Percentiles rank a stretch among this genome's conserved stretches.
These are phyloP conservation scores for Cicer yamashitae DNA, from an alignment of 306 rosid species.

Conservation along the genomic window DNA sequence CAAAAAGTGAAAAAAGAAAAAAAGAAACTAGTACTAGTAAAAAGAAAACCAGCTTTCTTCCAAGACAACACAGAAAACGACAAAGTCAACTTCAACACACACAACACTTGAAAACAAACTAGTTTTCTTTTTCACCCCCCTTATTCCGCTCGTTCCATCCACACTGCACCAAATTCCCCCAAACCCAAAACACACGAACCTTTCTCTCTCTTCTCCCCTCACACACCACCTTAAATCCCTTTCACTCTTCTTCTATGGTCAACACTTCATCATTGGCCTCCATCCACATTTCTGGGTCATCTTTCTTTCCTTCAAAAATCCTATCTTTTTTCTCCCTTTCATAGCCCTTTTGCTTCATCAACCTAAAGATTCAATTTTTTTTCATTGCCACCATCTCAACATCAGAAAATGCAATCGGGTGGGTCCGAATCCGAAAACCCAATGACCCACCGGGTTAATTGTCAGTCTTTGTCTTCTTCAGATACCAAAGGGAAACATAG, in stretches of 20 bases:
- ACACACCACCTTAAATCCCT: slow-evolving; percentile 52
- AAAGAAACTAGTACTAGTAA: background rate
- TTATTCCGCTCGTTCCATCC: slow-evolving; percentile 20
- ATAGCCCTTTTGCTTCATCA: slow-evolving; percentile 39
- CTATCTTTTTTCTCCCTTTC: slow-evolving; percentile 43
- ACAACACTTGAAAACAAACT: slow-evolving; percentile 1
- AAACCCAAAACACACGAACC: slow-evolving; percentile 34
- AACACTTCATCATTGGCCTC: slow-evolving; percentile 54
- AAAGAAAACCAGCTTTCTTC: slow-evolving; percentile 60
- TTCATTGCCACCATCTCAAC: slow-evolving; percentile 40
- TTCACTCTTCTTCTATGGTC: slow-evolving; percentile 37
- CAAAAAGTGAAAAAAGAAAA: background rate
- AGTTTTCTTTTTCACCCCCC: slow-evolving; percentile 30
- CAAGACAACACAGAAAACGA: slow-evolving; percentile 40
- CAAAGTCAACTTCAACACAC: slow-evolving; percentile 39
- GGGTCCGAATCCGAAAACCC: slow-evolving; percentile 73
- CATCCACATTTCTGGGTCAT: slow-evolving; percentile 62
- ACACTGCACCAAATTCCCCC: background rate
- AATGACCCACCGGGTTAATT: slow-evolving; percentile 67
- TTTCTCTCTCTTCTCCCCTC: slow-evolving; percentile 31
- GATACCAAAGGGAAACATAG: slow-evolving; percentile 96
- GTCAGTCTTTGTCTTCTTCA: slow-evolving; percentile 55
- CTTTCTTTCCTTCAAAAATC: slow-evolving; percentile 46
- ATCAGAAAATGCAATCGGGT: slow-evolving; percentile 69
- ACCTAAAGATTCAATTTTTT: background rate